Evolutionary conservation across 345 rosid species (phyloP), one percentile per base, ranked within the genome.

Genomic region (Rhodamnia rubescens): DNA sequence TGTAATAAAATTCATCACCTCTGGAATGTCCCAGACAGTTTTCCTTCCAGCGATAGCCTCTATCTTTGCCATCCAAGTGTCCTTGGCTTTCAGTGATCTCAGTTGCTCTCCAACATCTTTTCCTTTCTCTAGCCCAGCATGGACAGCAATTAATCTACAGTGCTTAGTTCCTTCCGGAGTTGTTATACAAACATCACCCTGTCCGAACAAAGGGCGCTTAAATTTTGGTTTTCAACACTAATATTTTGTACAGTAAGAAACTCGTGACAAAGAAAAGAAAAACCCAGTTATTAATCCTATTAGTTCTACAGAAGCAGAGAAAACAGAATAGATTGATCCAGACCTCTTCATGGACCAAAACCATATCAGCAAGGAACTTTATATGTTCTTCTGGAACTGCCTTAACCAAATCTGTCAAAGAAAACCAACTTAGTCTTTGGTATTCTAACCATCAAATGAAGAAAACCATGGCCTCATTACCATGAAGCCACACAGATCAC

Each of bases 291-390:
- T 40, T 16, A 69, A 36, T 69, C 78, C 78, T 69, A 32, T 24
- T 18, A 36, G 32, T 36, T 69, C 26, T 69, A 11, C 78, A 69
- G 4, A 69, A 69, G 78, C 50, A 53, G 26, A 86, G 54, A 78
- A 24, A 83, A 80, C 83, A 85, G 27, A 82, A 58, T 50, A 40
- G 84, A 85, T 21, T 49, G 40, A 83, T 12, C n/a, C 80, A 26
- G 82, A 93, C 99, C 95, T 94, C 97, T 90, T 94, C 96, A 88
- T 95, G 93, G 84, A 95, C 94, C 99, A 98, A 96, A 53, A 92
- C 96, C 93, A 94, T 82, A 88, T 92, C 87, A 50, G 92, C 93
- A 85, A 97, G 94, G 90, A 95, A 97, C 91, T 91, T 93, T 89
- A 93, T 95, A 92, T 97, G 98, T 84, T 91, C 94, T 85, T 93